phyloP scores from a whole-genome alignment of 768 basidiomycete genomes.

The Termitomyces sp. region DNA sequence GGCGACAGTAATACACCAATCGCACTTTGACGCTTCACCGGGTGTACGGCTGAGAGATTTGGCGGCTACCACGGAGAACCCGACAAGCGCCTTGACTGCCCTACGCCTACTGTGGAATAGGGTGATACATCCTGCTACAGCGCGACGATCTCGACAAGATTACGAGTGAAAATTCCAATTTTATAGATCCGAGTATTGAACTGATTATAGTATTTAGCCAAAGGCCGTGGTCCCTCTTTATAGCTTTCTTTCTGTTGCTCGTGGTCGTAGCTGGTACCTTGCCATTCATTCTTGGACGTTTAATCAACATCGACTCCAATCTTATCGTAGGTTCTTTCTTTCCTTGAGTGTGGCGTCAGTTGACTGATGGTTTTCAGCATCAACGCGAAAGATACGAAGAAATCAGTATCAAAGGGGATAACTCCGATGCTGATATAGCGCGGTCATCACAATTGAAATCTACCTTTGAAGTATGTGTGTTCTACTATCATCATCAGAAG shows the following conservation, averaged over 20 bases:
- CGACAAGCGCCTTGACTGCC: constrained; percentile 23
- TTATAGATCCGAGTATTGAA: neutral
- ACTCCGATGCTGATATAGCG: constrained; percentile 27
- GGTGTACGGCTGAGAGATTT: constrained; percentile 33
- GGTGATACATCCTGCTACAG: constrained; percentile 25
- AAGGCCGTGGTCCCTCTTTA: constrained; percentile 31
- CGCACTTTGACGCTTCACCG: constrained; percentile 20
- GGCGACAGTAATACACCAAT: constrained; percentile 40
- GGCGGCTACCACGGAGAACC: constrained; percentile 23
- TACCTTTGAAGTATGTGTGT: constrained; percentile 22
- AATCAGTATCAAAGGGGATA: constrained; percentile 27
- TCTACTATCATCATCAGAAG: neutral
- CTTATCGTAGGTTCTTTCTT: constrained; percentile 21
- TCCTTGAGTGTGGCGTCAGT: neutral
- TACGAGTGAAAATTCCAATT: constrained; percentile 29
- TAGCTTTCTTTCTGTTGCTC: constrained; percentile 30
- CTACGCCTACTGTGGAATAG: constrained; percentile 30
- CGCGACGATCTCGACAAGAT: constrained; percentile 19
- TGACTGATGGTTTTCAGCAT: constrained; percentile 19
- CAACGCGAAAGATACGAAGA: constrained; percentile 27
- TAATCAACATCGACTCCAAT: constrained; percentile 26
- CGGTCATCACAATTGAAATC: constrained; percentile 20
- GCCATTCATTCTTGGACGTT: constrained; percentile 31
- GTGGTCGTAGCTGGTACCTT: constrained; percentile 20
- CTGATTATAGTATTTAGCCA: constrained; percentile 16